Evolutionary conservation across 1,139 yeast species (phyloP).

Genomic region (Kluyveromyces marxianus): DNA sequence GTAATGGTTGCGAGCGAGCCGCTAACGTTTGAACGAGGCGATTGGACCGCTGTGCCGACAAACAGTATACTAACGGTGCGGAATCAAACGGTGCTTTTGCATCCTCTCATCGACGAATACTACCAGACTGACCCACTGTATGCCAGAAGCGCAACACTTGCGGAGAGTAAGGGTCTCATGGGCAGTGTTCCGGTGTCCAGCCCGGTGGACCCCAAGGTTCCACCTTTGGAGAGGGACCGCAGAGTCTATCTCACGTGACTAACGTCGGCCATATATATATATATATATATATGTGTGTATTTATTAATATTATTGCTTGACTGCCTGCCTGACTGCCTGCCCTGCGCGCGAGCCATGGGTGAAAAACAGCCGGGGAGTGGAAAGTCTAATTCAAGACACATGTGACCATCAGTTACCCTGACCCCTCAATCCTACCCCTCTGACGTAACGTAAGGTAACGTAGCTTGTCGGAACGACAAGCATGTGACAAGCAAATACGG

Average conservation of each 20-base stretch:
- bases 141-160: conserved; percentile 70
- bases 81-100: conserved; percentile 78
- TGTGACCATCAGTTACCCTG: too few relatives aligned
- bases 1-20: conserved; percentile 98
- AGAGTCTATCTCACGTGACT: conserved; percentile 2
- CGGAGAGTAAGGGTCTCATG: conserved; percentile 86
- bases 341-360: too few relatives aligned
- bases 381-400: too few relatives aligned
- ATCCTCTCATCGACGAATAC: conserved; percentile 86
- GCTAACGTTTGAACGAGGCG: conserved; percentile 89
- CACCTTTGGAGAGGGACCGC: conserved; percentile 73
- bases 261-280: too few relatives aligned
- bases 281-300: too few relatives aligned
- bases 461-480: too few relatives aligned
- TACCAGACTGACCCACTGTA: conserved; percentile 63
- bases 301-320: too few relatives aligned
- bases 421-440: too few relatives aligned
- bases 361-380: too few relatives aligned
- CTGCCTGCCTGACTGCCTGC: too few relatives aligned
- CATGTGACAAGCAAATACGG: too few relatives aligned
- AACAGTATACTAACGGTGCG: conserved; percentile 80
- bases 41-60: conserved; percentile 96
- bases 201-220: conserved; percentile 50
- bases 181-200: conserved; percentile 58
- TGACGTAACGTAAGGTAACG: too few relatives aligned